Evolutionary conservation across 164 flowering plant species (phyloP).

Genomic region (Vitis rupestris): DNA sequence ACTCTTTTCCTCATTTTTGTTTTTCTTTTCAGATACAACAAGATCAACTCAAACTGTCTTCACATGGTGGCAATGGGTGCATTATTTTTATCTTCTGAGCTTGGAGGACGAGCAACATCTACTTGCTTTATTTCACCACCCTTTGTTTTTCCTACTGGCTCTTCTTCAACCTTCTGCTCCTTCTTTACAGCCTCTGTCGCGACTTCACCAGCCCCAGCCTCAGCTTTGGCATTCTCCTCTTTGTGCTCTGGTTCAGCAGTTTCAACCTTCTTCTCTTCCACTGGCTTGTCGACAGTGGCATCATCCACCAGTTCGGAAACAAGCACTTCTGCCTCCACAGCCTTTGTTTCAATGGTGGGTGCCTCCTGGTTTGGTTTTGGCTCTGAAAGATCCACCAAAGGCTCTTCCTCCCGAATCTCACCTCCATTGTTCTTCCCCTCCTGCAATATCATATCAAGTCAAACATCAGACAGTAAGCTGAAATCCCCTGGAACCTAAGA

Average conservation of each 20-base stretch:
- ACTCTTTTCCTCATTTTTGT: too few species aligned
- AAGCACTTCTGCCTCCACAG: conserved; percentile 4
- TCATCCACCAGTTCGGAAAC: conserved; percentile 11
- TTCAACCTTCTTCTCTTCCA: conserved; percentile 7
- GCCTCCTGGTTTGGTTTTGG: conserved; percentile 31
- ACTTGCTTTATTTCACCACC: too few species aligned
- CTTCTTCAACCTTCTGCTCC: conserved; percentile 4
- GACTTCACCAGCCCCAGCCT: conserved; percentile 11
- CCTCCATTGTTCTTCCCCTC: conserved; percentile 18
- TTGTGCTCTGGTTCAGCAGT: not conserved
- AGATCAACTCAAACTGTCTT: too few species aligned
- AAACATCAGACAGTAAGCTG: too few species aligned
- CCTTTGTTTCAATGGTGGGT: not conserved
- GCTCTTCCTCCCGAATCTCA: conserved; percentile 27
- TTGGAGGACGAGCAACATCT: too few species aligned
- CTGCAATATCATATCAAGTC: conserved; percentile 20
- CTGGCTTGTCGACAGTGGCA: not conserved
- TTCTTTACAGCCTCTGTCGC: not conserved
- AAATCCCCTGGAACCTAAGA: too few species aligned
- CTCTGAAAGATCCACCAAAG: conserved; percentile 44
- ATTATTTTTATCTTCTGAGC: too few species aligned
- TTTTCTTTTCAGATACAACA: too few species aligned
- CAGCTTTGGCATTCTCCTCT: too few species aligned
- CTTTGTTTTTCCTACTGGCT: not conserved
- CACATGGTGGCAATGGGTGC: too few species aligned